These are phyloP conservation scores for Teratosphaeria nubilosa DNA, from an alignment of 2,329 filamentous ascomycete genomes.

Conservation along the genomic window DNA sequence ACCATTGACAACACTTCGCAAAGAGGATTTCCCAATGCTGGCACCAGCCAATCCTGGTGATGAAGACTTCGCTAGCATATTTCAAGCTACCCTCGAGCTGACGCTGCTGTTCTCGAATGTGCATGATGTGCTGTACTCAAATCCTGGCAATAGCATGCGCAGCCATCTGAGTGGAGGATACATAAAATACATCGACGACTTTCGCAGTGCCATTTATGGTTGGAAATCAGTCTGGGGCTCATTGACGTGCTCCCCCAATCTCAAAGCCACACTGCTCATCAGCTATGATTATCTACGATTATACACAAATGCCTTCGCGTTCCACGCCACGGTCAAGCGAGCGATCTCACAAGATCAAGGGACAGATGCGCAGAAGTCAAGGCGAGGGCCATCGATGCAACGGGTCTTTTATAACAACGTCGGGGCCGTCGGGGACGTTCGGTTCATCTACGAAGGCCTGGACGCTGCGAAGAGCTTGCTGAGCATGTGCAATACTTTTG, in stretches of 20 bases:
- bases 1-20: constrained; percentile 53
- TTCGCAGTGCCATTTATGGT: constrained; percentile 55
- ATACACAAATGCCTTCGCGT: constrained; percentile 67
- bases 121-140: constrained; percentile 63
- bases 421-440: constrained; percentile 37
- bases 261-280: constrained; percentile 58
- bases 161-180: constrained; percentile 62
- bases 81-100: constrained; percentile 61
- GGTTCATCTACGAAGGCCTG: constrained; percentile 42
- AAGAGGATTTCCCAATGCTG: constrained; percentile 58
- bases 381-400: constrained; percentile 27
- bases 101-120: constrained; percentile 65
- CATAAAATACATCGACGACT: constrained; percentile 67
- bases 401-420: constrained; percentile 42
- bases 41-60: constrained; percentile 48
- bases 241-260: constrained; percentile 52
- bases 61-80: constrained; percentile 58
- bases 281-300: constrained; percentile 64
- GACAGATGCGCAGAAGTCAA: constrained; percentile 6
- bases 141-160: constrained; percentile 58
- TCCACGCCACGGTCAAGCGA: constrained; percentile 55
- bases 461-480: constrained; percentile 41
- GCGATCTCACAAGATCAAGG: constrained; percentile 22
- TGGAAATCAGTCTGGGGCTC: constrained; percentile 64
- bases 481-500: constrained; percentile 41